Percentiles rank a stretch among this genome's conserved stretches.
phyloP scores from a whole-genome alignment of 805 yeast species.

The Tetrapisispora fleetii region DNA sequence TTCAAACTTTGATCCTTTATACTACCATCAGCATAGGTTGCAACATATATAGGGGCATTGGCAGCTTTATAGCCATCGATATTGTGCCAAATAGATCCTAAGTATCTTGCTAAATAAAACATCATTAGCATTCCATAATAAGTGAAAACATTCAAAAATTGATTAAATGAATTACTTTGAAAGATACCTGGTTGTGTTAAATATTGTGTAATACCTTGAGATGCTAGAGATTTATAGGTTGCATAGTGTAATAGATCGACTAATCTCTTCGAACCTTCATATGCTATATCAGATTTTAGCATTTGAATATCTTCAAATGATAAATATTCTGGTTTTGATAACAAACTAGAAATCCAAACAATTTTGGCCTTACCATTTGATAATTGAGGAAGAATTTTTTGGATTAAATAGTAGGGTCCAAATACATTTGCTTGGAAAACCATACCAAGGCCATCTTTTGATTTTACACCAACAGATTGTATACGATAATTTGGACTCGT shows the following conservation, averaged over 20 bases:
- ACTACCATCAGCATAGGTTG: slow-evolving; percentile 36
- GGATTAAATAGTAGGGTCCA: slow-evolving; percentile 82
- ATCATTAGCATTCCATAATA: slow-evolving; percentile 77
- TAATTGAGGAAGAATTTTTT: slow-evolving; percentile 50
- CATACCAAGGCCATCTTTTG: slow-evolving; percentile 72
- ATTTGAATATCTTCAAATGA: slow-evolving; percentile 70
- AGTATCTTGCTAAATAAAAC: slow-evolving; percentile 70
- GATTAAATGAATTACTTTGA: slow-evolving; percentile 68
- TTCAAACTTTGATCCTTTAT: slow-evolving; percentile 41
- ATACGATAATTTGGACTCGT: slow-evolving; percentile 81
- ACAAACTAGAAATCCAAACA: slow-evolving; percentile 78
- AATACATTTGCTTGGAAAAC: slow-evolving; percentile 95
- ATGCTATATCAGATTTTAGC: slow-evolving; percentile 52
- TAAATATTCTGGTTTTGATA: slow-evolving; percentile 67
- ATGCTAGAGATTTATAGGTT: slow-evolving; percentile 42
- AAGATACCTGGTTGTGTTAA: slow-evolving; percentile 92
- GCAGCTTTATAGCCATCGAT: slow-evolving; percentile 86
- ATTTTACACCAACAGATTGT: slow-evolving; percentile 67
- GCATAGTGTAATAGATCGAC: slow-evolving; percentile 77
- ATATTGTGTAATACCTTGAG: slow-evolving; percentile 57
- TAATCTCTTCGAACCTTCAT: slow-evolving; percentile 85
- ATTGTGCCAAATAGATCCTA: slow-evolving; percentile 85
- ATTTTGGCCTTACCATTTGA: slow-evolving; percentile 48
- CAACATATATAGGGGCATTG: slow-evolving; percentile 69
- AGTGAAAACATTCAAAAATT: slow-evolving; percentile 66